Evolutionary conservation across 2,329 filamentous ascomycete species (phyloP), one percentile per base, ranked within the genome.

Genomic region (Ophiostoma sp.): DNA sequence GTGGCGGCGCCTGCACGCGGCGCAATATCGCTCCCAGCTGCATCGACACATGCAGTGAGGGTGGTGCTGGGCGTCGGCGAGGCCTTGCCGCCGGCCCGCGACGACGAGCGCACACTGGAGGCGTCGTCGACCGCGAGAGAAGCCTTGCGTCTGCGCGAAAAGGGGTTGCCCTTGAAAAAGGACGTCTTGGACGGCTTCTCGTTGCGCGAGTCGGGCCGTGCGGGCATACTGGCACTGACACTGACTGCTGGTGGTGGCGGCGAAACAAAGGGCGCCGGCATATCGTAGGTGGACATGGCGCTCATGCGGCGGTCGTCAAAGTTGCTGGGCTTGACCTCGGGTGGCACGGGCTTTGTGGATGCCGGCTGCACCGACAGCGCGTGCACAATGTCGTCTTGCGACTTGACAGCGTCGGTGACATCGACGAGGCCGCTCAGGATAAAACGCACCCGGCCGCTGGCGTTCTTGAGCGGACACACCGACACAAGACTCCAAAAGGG

Each of bases 351-450:
- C 2, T 4, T 17, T 3, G 52, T 31, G 4, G 52, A 74, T 1
- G 77, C 76, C 10, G 76, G 71, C 23, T 80, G 77, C n/a, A 77
- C 79, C 41, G 78, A 82, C 17, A 88, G 75, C 6, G 86, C 78
- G 6, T 79, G 80, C 64, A 88, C 72, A 7, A 87, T 79, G 71
- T 87, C 86, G 4, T 81, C 80, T 41, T 80, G 79, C 67, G 79
- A 82, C 70, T 83, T 81, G 44, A 87, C 80, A 0, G 82, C 83
- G 2, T 84, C 84, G 0, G 85, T 86, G 17, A 86, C 83, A 72
- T 89, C 84, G 68, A 88, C 81, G 72, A 88, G 84, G 0, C 82
- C 85, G 0, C 84, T 85, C 20, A 89, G 79, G 73, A 84, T 86
- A 76, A 83, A 87, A 0, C 79, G 79, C 1, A 84, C 76, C 8